Base-by-base conservation (phyloP, 768 basidiomycete species). In the Naganishia onofrii region DNA sequence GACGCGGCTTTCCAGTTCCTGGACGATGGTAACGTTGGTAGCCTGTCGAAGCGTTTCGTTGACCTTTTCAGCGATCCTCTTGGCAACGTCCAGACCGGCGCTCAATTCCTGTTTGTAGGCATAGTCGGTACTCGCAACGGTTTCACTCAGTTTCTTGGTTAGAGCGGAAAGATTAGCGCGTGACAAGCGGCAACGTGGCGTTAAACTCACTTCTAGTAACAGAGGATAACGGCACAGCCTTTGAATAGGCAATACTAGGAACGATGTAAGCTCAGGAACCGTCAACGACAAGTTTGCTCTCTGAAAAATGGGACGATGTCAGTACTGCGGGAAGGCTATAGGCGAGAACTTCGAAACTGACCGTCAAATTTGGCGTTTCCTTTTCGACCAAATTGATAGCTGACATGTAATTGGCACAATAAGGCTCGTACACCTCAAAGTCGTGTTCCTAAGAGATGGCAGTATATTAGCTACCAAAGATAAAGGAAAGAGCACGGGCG, bases 161-260 rank as follows among this genome's bases (percentile, higher is more conserved):
- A 29, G 17, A 19, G 17, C 51, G 55, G 42, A 31, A 23, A 0
- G 2, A 42, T 52, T n/a, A 66, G 26, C 32, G 19, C 6, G 2
- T 6, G 32, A 42, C 5, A 28, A 10, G 42, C 44, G 51, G 15
- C 28, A 28, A 21, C 10, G 23, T 13, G 28, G 28, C 36, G 31
- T 23, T 34, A 51, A 12, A 46, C 66, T 48, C 46, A 63, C 66
- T 51, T 87, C 85, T 75, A 99, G 87, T 28, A 98, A 86, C 17
- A 99, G 85, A 29, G 94, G 94, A 81, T 98, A 98, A 85, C 98
- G 98, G 86, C 95, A 96, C 74, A 98, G 90, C 72, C 96, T 88
- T 81, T 99, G 96, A 58, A 99, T 90, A 8, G 96, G 96, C 84
- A 97, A 97, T 85, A 98, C 98, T 71, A 98, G 87, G 83, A 98